Conservation (phyloP, 805 yeast genomes). For the Kazachstania bromeliacearum region DNA sequence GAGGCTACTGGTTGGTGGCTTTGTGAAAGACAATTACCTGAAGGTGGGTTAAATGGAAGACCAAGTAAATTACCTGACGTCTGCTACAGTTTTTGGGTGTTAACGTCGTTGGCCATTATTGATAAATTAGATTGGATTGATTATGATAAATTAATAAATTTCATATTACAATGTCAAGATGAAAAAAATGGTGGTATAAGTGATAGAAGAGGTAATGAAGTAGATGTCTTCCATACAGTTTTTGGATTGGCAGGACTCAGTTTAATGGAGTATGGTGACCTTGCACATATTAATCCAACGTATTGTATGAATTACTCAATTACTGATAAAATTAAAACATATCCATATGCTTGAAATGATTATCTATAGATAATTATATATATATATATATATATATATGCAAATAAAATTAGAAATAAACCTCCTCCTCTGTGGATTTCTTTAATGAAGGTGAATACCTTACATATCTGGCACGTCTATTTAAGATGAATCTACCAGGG, state of each 20-base stretch:
- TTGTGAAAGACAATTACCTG: conserved; percentile 73
- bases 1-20: conserved; percentile 73
- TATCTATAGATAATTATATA: background rate
- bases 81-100: conserved; percentile 98
- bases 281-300: conserved; percentile 69
- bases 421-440: conserved; percentile 39
- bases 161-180: conserved; percentile 75
- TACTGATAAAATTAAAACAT: conserved; percentile 29
- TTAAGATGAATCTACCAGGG: conserved; percentile 47
- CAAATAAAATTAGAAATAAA: conserved; percentile 28
- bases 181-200: conserved; percentile 75
- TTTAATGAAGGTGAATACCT: conserved; percentile 62
- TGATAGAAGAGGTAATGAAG: conserved; percentile 84
- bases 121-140: conserved; percentile 72
- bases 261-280: conserved; percentile 51
- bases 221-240: conserved; percentile 85
- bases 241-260: conserved; percentile 87
- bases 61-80: conserved; percentile 95
- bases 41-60: conserved; percentile 93
- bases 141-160: conserved; percentile 45
- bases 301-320: conserved; percentile 65
- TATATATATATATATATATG: conserved; percentile 5
- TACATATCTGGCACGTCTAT: conserved; percentile 50
- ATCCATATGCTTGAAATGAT: conserved; percentile 24
- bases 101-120: conserved; percentile 63